A percentile compares a stretch with the other conserved stretches of the same genome.
phyloP scores from a whole-genome alignment of 176 grass and related monocot genomes.

The Metroxylon sagu region DNA sequence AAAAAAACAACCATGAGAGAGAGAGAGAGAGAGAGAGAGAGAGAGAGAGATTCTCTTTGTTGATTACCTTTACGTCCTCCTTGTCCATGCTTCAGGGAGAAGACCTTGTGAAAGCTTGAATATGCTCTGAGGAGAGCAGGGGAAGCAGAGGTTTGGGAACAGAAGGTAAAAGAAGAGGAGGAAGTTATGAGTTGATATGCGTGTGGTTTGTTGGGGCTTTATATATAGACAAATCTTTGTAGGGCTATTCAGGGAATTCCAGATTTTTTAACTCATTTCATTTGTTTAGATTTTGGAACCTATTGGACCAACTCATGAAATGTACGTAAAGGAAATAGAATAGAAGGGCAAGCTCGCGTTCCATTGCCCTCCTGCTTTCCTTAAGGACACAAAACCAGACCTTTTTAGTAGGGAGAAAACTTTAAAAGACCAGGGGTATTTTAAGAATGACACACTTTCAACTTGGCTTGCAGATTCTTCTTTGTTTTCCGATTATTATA shows the following conservation, averaged over 20 bases:
- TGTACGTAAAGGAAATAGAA: conserved; percentile 3
- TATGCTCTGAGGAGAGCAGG: conserved; percentile 10
- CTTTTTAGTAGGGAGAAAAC: no score
- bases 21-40: conserved; percentile 2
- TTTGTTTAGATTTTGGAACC: not conserved
- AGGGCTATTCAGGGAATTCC: not conserved
- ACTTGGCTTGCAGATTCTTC: no score
- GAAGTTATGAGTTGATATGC: not conserved
- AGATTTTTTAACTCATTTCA: not conserved
- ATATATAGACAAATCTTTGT: not conserved
- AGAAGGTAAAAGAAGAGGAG: conserved; percentile 8
- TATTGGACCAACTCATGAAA: conserved; percentile 5
- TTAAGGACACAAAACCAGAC: no score
- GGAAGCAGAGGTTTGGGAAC: conserved; percentile 17
- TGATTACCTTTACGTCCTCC: conserved; percentile 55
- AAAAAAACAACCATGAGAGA: not conserved
- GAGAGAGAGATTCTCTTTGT: not conserved
- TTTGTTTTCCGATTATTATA: no score
- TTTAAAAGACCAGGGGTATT: no score
- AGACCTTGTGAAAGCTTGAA: not conserved
- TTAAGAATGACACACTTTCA: no score
- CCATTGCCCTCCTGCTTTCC: no score
- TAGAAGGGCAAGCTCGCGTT: no score
- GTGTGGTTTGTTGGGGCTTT: not conserved
- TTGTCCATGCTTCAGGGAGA: conserved; percentile 27